Conservation (phyloP, 371 early-diverging fungal species). For the Rhizopus microsporus region DNA sequence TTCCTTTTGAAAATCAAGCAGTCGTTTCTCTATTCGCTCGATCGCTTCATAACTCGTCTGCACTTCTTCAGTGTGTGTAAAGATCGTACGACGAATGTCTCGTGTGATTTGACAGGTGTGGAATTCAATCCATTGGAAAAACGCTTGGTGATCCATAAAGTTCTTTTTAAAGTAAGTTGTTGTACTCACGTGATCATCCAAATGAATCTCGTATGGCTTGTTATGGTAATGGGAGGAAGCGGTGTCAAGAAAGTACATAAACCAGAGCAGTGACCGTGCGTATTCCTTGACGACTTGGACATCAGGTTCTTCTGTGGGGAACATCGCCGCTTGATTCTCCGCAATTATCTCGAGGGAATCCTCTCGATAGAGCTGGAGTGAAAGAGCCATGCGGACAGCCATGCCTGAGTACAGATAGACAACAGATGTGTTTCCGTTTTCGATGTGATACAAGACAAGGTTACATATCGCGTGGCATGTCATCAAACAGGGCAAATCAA, state of each 20-base stretch:
- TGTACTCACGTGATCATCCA: conserved; percentile 31
- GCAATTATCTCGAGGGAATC: conserved; percentile 27
- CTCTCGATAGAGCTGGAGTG: conserved; percentile 37
- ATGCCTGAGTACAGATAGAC: conserved; percentile 49
- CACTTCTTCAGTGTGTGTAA: conserved; percentile 29
- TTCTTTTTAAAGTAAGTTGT: conserved; percentile 26
- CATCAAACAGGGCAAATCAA: conserved; percentile 37
- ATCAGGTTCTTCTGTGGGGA: conserved; percentile 12
- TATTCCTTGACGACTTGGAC: conserved; percentile 27
- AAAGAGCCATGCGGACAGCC: conserved; percentile 45
- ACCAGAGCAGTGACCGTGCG: conserved; percentile 41
- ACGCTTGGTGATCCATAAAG: conserved; percentile 22
- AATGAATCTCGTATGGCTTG: conserved; percentile 45
- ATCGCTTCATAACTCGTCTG: conserved; percentile 38
- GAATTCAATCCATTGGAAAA: conserved; percentile 41
- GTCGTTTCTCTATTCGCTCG: conserved; percentile 38
- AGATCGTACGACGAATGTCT: conserved; percentile 45
- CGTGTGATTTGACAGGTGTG: conserved; percentile 45
- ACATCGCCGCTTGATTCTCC: conserved; percentile 10
- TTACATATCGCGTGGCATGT: conserved; percentile 48
- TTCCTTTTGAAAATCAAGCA: conserved; percentile 26
- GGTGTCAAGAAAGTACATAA: conserved; percentile 48
- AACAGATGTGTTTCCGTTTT: conserved; percentile 45
- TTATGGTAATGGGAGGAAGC: conserved; percentile 47
- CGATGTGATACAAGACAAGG: conserved; percentile 46